These are phyloP conservation scores for Hymenoscyphus linearis DNA, from an alignment of 2,329 filamentous ascomycete genomes.

Conservation along the genomic window DNA sequence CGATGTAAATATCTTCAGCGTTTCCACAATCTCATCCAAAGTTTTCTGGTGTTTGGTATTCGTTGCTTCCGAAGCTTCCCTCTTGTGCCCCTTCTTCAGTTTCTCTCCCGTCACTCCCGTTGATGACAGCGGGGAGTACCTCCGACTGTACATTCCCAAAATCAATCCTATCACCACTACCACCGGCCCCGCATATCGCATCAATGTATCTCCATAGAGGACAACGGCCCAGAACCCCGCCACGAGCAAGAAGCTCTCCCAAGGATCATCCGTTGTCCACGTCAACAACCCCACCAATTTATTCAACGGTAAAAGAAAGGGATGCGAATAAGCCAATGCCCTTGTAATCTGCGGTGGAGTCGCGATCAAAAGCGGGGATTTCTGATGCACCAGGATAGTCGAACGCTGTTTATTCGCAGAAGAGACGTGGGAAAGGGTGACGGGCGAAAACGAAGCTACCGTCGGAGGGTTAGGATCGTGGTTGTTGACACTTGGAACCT, in stretches of 20 bases:
- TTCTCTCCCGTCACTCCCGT: constrained; percentile 66
- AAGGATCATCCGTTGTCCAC: constrained; percentile 90
- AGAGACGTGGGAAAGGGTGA: constrained; percentile 60
- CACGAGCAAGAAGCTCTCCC: constrained; percentile 93
- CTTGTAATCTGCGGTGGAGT: constrained; percentile 93
- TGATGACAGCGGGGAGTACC: constrained; percentile 85
- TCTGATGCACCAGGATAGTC: constrained; percentile 93
- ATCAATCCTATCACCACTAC: constrained; percentile 76
- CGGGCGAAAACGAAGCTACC: constrained; percentile 83
- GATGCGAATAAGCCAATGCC: constrained; percentile 91
- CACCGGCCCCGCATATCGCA: constrained; percentile 77
- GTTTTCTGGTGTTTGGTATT: constrained; percentile 84
- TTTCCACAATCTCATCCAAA: constrained; percentile 94
- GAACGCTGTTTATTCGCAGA: constrained; percentile 71
- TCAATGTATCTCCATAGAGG: constrained; percentile 79
- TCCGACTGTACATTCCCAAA: constrained; percentile 83
- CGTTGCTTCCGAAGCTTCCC: constrained; percentile 46
- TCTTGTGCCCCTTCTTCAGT: constrained; percentile 48
- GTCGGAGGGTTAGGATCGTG: constrained; percentile 57
- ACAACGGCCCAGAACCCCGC: constrained; percentile 79
- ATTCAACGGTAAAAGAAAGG: constrained; percentile 86
- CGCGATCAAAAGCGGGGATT: constrained; percentile 85
- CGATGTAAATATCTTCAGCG: constrained; percentile 81
- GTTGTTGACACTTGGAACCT: constrained; percentile 20
- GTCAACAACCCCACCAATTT: constrained; percentile 78